These are phyloP conservation scores for Dillenia turbinata DNA, from an alignment of 164 flowering plant species.

Conservation along the genomic window DNA sequence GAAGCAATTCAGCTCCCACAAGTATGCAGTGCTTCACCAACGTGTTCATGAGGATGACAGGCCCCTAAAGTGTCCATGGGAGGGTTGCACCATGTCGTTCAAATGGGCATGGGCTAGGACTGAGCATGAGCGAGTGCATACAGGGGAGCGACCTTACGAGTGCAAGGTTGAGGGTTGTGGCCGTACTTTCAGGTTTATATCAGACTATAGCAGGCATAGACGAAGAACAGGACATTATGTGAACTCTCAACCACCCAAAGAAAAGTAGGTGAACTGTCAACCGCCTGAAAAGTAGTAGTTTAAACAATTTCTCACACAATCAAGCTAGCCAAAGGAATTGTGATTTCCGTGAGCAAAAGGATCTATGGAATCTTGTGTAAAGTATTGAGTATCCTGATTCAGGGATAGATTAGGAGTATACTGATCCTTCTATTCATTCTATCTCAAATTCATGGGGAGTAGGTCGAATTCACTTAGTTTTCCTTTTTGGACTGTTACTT, in stretches of 20 bases:
- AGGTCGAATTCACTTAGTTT: too few species aligned
- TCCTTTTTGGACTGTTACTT: too few species aligned
- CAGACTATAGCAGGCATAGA: conserved; percentile 85
- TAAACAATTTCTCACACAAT: too few species aligned
- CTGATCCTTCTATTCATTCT: too few species aligned
- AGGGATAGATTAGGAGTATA: too few species aligned
- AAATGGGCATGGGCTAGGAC: conserved; percentile 99
- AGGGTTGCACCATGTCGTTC: conserved; percentile 85
- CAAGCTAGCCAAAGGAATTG: too few species aligned
- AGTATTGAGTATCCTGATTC: too few species aligned
- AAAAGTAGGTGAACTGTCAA: too few species aligned
- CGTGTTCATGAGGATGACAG: conserved; percentile 80
- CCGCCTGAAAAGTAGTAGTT: too few species aligned
- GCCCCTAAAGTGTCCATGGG: conserved; percentile 87
- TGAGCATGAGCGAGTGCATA: conserved; percentile 83
- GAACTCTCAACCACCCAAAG: not conserved
- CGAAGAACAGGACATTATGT: conserved; percentile 79
- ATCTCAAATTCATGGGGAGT: too few species aligned
- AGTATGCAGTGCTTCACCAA: conserved; percentile 57
- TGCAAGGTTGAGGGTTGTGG: conserved; percentile 81
- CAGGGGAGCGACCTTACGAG: conserved; percentile 82
- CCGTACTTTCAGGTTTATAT: conserved; percentile 78
- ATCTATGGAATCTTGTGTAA: too few species aligned
- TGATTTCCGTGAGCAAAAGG: too few species aligned
- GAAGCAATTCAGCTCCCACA: conserved; percentile 75